Percentiles rank a stretch among this genome's conserved stretches.
phyloP scores from a whole-genome alignment of 2,329 filamentous ascomycete species.

The Cladobotryum mycophilum region DNA sequence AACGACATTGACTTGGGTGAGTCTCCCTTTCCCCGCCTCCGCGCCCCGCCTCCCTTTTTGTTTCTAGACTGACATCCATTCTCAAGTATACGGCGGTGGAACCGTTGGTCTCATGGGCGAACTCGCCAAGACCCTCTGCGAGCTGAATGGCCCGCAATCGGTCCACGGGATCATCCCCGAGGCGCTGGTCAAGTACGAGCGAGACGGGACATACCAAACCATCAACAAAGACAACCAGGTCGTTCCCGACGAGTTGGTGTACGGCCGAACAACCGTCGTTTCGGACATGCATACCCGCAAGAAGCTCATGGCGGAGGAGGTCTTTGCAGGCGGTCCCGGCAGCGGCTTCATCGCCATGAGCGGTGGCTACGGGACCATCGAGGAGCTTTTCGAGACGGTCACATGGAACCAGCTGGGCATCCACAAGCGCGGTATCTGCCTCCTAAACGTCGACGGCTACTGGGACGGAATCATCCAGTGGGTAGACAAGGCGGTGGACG shows the following conservation, averaged over 20 bases:
- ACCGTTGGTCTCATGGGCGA: conserved; percentile 96
- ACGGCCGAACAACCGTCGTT: conserved; percentile 82
- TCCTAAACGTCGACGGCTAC: conserved; percentile 85
- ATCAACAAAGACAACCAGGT: conserved; percentile 43
- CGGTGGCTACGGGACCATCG: conserved; percentile 90
- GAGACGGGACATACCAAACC: conserved; percentile 49
- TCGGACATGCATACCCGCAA: conserved; percentile 96
- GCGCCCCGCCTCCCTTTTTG: background rate
- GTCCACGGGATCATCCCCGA: conserved; percentile 94
- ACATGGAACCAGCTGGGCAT: conserved; percentile 98
- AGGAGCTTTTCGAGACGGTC: conserved; percentile 86
- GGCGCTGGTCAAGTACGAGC: conserved; percentile 75
- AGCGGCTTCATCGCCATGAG: conserved; percentile 83
- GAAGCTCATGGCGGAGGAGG: conserved; percentile 84
- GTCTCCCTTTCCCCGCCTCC: conserved; percentile 15
- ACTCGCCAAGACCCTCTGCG: conserved; percentile 76
- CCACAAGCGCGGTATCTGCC: conserved; percentile 69
- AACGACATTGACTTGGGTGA: conserved; percentile 69
- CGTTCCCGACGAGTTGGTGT: conserved; percentile 58
- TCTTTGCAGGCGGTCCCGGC: conserved; percentile 73
- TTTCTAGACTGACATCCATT: background rate
- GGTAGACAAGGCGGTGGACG: conserved; percentile 67
- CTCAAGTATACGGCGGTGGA: conserved; percentile 84
- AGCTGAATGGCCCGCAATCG: conserved; percentile 68
- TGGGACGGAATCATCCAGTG: conserved; percentile 82